These are phyloP conservation scores for Spergularia azorica DNA, from an alignment of 179 eudicot genomes.

Conservation along the genomic window DNA sequence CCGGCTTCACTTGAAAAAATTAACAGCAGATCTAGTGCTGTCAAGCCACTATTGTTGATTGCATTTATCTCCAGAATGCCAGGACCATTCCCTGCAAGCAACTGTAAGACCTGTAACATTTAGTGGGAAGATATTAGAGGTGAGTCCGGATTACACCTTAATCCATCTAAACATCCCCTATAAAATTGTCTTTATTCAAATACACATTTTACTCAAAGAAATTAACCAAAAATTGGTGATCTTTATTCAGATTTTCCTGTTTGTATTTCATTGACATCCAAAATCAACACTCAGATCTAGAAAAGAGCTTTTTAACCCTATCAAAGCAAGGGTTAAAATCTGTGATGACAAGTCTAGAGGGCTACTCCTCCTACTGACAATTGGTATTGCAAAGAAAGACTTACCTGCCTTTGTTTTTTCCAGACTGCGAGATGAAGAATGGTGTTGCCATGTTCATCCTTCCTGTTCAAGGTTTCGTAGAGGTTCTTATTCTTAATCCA, in stretches of 20 bases:
- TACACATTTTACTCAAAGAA: too few species aligned
- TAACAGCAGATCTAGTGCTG: conserved; percentile 41
- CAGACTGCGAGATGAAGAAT: conserved; percentile 45
- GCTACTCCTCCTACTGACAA: neutral
- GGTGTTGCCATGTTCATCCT: conserved; percentile 44
- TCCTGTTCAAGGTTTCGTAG: conserved; percentile 10
- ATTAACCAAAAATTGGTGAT: too few species aligned
- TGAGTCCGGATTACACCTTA: neutral
- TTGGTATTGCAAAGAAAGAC: neutral
- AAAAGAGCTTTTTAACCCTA: too few species aligned
- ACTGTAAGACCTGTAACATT: conserved; percentile 35
- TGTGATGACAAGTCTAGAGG: too few species aligned
- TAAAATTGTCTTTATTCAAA: too few species aligned
- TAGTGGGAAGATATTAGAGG: too few species aligned
- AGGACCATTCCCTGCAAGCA: conserved; percentile 17
- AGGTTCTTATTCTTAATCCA: conserved; percentile 31
- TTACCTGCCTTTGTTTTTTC: conserved; percentile 49
- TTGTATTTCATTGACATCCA: too few species aligned
- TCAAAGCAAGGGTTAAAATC: too few species aligned
- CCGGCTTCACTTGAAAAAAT: conserved; percentile 48
- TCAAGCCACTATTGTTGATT: conserved; percentile 40
- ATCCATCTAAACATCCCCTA: too few species aligned
- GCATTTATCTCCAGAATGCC: conserved; percentile 40
- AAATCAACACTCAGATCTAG: too few species aligned
- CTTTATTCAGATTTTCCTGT: too few species aligned